These are phyloP conservation scores for Acer saccharum DNA, from an alignment of 345 rosid species.

Conservation along the genomic window DNA sequence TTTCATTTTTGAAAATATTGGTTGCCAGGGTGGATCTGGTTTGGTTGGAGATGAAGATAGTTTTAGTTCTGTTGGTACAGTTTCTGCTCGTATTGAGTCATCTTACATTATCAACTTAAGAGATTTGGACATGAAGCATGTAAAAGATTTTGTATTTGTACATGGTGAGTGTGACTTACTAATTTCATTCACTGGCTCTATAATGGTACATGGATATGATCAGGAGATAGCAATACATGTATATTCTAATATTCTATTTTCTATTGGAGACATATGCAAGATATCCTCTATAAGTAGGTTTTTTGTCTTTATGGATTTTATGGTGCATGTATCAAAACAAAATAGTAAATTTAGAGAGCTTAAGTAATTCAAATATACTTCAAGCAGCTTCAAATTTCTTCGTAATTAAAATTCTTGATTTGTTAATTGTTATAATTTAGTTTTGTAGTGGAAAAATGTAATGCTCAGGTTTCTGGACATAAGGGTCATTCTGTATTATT, in stretches of 20 bases:
- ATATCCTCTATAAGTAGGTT: background rate
- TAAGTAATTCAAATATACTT: background rate
- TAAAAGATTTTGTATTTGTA: slow-evolving; percentile 90
- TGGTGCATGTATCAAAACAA: background rate
- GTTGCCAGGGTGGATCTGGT: slow-evolving; percentile 71
- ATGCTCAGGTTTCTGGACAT: background rate
- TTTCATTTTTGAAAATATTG: slow-evolving; percentile 6
- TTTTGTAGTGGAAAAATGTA: background rate
- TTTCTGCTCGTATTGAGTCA: slow-evolving; percentile 73
- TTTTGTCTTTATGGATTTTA: background rate
- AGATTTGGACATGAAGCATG: slow-evolving; percentile 86
- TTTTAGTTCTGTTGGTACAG: slow-evolving; percentile 64
- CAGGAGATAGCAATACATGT: background rate
- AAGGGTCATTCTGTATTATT: background rate
- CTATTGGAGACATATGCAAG: background rate
- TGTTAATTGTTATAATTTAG: background rate
- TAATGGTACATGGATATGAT: slow-evolving; percentile 4
- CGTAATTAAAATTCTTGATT: background rate
- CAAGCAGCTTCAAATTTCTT: background rate
- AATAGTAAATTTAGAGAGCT: slow-evolving; percentile 10
- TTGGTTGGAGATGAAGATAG: slow-evolving; percentile 91
- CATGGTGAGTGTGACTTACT: slow-evolving; percentile 60
- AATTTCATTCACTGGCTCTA: slow-evolving; percentile 3
- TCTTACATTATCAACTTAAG: slow-evolving; percentile 84
- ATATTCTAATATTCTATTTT: background rate